Evolutionary conservation across 805 yeast species (phyloP), one percentile per base, ranked within the genome.

Genomic region (Phaffomyces antillensis): DNA sequence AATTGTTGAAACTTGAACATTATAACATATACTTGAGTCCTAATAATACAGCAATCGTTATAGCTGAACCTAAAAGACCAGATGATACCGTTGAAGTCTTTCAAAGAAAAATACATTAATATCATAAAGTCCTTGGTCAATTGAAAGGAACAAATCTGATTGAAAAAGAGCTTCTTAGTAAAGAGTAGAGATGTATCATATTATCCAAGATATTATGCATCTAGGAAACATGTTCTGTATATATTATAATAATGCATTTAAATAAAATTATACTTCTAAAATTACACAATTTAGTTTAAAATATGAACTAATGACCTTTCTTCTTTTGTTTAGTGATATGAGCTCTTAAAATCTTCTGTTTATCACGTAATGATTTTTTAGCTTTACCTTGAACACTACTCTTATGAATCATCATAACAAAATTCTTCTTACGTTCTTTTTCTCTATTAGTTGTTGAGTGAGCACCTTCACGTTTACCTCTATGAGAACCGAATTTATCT

Each of bases 341-440:
- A 2, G 96, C 96, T 51, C 83, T 73, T 56, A 93, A 68, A 17
- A 86, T 80, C 64, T 81, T 86, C 65, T 90, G 97, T 65, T 88
- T 82, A 64, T 93, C 98, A 57, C 96, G 76, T 56, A 93, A 72
- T 46, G 96, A 86, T 75, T 84, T 73, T 68, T 83, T 86, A 52
- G 84, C 90, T 66, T 93, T 93, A 51, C 98, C 98, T 66, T 86
- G 95, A 35, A 93, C 98, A 41, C 86, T 81, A 58, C 80, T 80
- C 71, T 91, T 93, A 67, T 93, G 99, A 55, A 93, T 86, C 91
- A 86, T 86, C 99, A 93, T 93, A 62, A 93, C 91, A 62, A 89
- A 93, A 68, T 93, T 93, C 96, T 93, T 93, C 88, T 88, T 88
- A 66, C 98, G 78, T 23, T 89, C 95, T 78, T 93, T 93, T 68